A percentile compares a stretch with the other conserved stretches of the same genome.
These are phyloP conservation scores for Chionographis japonica DNA, from an alignment of 106 monocot genomes.

Conservation along the genomic window DNA sequence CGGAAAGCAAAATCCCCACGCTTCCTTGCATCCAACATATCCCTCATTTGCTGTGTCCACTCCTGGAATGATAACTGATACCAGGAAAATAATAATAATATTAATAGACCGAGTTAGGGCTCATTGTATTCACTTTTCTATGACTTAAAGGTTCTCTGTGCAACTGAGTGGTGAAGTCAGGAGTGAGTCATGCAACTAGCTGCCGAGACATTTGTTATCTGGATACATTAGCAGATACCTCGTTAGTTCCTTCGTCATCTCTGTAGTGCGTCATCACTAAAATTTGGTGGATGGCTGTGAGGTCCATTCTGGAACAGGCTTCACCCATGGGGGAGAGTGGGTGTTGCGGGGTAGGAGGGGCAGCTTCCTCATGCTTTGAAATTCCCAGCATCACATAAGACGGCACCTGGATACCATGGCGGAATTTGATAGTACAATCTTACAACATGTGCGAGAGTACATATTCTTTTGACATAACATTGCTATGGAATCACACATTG, in stretches of 20 bases:
- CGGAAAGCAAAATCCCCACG: conserved; percentile 86
- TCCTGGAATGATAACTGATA: conserved; percentile 87
- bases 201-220: no score
- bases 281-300: conserved; percentile 94
- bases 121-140: neutral
- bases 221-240: conserved; percentile 61
- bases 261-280: conserved; percentile 74
- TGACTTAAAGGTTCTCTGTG: no score
- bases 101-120: neutral
- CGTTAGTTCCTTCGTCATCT: conserved; percentile 93
- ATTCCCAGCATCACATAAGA: conserved; percentile 90
- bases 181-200: no score
- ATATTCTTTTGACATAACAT: no score
- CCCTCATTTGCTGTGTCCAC: conserved; percentile 93
- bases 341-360: conserved; percentile 40
- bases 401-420: conserved; percentile 44
- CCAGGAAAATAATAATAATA: conserved; percentile 5
- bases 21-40: conserved; percentile 84
- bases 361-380: conserved; percentile 60
- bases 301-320: conserved; percentile 94
- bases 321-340: conserved; percentile 84
- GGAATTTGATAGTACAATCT: no score
- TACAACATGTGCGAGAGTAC: no score
- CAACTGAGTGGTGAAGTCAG: no score
- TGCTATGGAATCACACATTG: no score